These are phyloP conservation scores for Ogataea haglerorum DNA, from an alignment of 805 yeast species.

Conservation along the genomic window DNA sequence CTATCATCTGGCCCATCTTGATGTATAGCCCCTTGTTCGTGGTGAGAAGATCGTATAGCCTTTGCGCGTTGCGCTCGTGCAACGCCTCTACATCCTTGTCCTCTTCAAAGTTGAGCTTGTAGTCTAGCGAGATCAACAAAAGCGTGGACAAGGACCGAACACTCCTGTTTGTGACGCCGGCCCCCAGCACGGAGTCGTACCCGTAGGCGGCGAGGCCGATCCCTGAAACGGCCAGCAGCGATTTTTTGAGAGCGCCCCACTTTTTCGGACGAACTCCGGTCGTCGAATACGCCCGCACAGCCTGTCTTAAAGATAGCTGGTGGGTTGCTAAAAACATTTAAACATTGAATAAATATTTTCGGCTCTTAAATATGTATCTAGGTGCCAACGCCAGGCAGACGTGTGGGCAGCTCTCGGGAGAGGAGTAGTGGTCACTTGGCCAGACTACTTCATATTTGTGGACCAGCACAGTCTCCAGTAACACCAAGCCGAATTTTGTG, in stretches of 20 bases:
- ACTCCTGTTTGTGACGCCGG: conserved; percentile 53
- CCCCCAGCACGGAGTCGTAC: conserved; percentile 35
- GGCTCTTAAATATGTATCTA: not conserved
- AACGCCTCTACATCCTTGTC: conserved; percentile 46
- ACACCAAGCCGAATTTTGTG: no score
- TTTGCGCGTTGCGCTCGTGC: conserved; percentile 57
- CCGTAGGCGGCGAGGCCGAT: conserved; percentile 21
- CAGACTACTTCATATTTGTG: no score
- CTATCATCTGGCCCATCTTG: conserved; percentile 76
- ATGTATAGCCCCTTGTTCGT: conserved; percentile 62
- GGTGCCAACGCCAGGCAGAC: no score
- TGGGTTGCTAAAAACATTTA: not conserved
- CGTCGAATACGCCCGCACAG: not conserved
- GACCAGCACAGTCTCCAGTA: no score
- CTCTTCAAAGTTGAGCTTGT: conserved; percentile 49
- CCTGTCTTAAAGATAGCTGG: not conserved
- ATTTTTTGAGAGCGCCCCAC: conserved; percentile 2
- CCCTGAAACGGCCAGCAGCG: conserved; percentile 12
- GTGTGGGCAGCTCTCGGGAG: no score
- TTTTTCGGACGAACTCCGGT: not conserved
- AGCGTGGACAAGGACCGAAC: conserved; percentile 47
- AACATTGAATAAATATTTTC: not conserved
- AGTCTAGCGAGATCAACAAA: conserved; percentile 54
- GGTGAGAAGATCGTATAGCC: conserved; percentile 43
- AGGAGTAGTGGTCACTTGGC: no score